Conservation (phyloP, 495 filamentous ascomycete species). For the Trichoderma orchidacearum region DNA sequence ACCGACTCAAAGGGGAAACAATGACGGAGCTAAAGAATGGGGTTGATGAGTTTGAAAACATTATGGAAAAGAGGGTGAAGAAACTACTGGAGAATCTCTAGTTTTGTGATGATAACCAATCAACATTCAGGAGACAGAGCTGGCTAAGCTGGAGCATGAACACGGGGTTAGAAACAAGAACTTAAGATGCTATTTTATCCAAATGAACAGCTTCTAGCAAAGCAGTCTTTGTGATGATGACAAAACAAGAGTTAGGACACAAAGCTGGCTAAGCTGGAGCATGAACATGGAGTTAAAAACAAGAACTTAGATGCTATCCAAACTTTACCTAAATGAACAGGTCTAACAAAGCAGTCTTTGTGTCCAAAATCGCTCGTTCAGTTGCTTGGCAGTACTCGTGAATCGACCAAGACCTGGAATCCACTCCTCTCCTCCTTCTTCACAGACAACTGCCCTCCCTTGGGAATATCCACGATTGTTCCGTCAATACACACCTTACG, state of each 20-base stretch:
- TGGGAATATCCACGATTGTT: constrained; percentile 57
- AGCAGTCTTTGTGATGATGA: too few relatives aligned
- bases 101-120: not conserved
- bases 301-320: too few relatives aligned
- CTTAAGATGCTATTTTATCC: too few relatives aligned
- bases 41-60: constrained; percentile 50
- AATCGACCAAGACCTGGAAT: constrained; percentile 22
- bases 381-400: constrained; percentile 3
- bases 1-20: constrained; percentile 41
- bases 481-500: constrained; percentile 81
- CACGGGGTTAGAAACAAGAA: too few relatives aligned
- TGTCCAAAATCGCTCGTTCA: not conserved
- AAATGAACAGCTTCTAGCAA: too few relatives aligned
- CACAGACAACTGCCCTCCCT: constrained; percentile 60
- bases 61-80: constrained; percentile 44
- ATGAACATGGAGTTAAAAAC: too few relatives aligned
- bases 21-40: constrained; percentile 42
- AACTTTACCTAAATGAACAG: too few relatives aligned
- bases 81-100: constrained; percentile 20
- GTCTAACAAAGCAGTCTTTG: too few relatives aligned
- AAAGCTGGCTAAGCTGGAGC: too few relatives aligned
- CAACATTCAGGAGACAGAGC: not conserved
- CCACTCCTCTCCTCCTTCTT: constrained; percentile 12
- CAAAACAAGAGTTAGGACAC: too few relatives aligned
- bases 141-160: not conserved